Percentiles rank a stretch among this genome's conserved stretches.
These are phyloP conservation scores for Prosopis cineraria DNA, from an alignment of 306 rosid genomes.

Conservation along the genomic window DNA sequence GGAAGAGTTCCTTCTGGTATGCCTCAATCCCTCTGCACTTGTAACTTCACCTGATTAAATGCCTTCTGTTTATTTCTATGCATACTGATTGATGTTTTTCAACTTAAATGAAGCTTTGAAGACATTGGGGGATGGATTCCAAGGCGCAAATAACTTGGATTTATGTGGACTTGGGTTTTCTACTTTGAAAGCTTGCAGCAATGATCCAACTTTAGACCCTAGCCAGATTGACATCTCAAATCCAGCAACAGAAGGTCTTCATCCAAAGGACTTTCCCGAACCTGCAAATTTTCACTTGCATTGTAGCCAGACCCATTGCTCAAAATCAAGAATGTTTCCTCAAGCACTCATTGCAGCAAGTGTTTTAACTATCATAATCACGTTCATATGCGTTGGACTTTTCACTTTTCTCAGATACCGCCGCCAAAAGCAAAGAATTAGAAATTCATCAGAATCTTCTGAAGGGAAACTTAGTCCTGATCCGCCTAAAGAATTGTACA, in stretches of 20 bases:
- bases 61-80: slow-evolving; percentile 6
- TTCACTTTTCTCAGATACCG: slow-evolving; percentile 57
- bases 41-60: neutral
- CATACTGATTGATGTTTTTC: slow-evolving; percentile 37
- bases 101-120: slow-evolving; percentile 57
- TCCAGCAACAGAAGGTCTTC: slow-evolving; percentile 22
- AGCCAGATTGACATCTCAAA: slow-evolving; percentile 37
- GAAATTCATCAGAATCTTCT: slow-evolving; percentile 48
- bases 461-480: slow-evolving; percentile 69
- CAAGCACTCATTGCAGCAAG: slow-evolving; percentile 52
- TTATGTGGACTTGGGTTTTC: slow-evolving; percentile 77
- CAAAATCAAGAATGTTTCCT: slow-evolving; percentile 54
- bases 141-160: slow-evolving; percentile 63
- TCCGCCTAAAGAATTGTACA: slow-evolving; percentile 60
- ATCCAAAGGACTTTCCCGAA: slow-evolving; percentile 50
- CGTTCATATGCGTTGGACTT: slow-evolving; percentile 42
- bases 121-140: slow-evolving; percentile 69
- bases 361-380: slow-evolving; percentile 43
- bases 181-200: slow-evolving; percentile 57
- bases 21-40: slow-evolving; percentile 21
- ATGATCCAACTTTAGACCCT: slow-evolving; percentile 27
- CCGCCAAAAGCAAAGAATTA: slow-evolving; percentile 72
- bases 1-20: slow-evolving; percentile 79
- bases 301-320: slow-evolving; percentile 59
- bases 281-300: slow-evolving; percentile 47